Base-by-base conservation (phyloP, 2,329 filamentous ascomycete genomes). In the Fusarium sp. region DNA sequence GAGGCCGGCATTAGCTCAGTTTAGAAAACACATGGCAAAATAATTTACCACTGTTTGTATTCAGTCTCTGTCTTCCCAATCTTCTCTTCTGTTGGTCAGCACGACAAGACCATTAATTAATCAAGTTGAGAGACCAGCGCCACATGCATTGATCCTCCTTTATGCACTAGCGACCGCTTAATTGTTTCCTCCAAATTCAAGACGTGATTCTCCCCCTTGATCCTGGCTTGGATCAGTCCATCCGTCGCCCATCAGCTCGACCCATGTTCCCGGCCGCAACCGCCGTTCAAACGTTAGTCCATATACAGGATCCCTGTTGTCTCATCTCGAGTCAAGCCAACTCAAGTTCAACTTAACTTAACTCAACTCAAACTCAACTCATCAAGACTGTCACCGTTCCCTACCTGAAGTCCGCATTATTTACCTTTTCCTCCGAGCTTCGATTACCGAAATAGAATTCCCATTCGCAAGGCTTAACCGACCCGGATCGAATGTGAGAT, bases 201-300 rank as follows among this genome's bases (percentile, higher is more conserved):
- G 45, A 37, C 39, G 45, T 23, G 53, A 49, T 45, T 44, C 52
- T 46, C 19, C 39, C 39, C n/a, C 19, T n/a, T 25, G 10, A 70
- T 49, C 67, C 67, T 58, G 54, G 63, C 55, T 71, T 55, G 34
- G 54, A 71, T 71, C 67, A 70, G 63, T 71, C 54, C 58, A 71
- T 71, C 59, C 63, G 54, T 45, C 56, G 37, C 54, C 41, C 26
- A 37, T 21, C 31, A 41, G 49, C 49, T 45, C 43, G 43, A 48
- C 42, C 67, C 67, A 43, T 71, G 63, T 51, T 68, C 54, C 62
- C 46, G 37, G 53, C 53, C 56, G 16, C 46, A 43, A 42, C 44
- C 41, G 62, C 43, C 37, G 11, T 31, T 26, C 39, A 39, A 54
- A 54, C 46, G 34, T 37, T 37, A 37, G 34, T 37, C 34, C 34